These are phyloP conservation scores for Leptomonas pyrrhocoris DNA, from an alignment of 208 protist genomes.

Conservation along the genomic window DNA sequence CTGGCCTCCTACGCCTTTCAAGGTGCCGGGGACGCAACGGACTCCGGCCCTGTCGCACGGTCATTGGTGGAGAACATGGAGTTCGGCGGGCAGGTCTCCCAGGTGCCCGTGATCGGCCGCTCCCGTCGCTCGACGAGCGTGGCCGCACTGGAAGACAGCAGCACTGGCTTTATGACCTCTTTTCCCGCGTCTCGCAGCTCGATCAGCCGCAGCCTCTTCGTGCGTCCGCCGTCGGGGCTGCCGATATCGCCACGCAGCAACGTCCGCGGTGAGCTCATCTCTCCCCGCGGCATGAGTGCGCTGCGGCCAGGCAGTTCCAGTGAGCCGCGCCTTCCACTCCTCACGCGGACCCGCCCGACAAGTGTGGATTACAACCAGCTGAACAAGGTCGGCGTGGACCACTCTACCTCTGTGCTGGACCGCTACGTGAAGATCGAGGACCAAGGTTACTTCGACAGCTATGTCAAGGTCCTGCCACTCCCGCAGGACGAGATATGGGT, in stretches of 20 bases:
- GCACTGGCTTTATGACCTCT: constrained; percentile 23
- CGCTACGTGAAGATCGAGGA: constrained; percentile 89
- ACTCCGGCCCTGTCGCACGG: constrained; percentile 7
- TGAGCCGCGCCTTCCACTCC: constrained; percentile 34
- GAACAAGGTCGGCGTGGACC: constrained; percentile 63
- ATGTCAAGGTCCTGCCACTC: constrained; percentile 71
- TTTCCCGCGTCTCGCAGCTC: constrained; percentile 27
- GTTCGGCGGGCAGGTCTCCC: constrained; percentile 7
- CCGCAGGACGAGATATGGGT: constrained; percentile 73
- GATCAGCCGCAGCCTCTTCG: constrained; percentile 52
- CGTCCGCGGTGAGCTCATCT: constrained; percentile 27
- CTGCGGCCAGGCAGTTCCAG: constrained; percentile 35
- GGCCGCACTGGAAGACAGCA: constrained; percentile 31
- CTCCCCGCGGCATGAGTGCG: constrained; percentile 20
- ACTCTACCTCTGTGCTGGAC: constrained; percentile 76
- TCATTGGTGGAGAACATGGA: constrained; percentile 15
- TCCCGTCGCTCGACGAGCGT: constrained; percentile 25
- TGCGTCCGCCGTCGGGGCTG: constrained; percentile 41
- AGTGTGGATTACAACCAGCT: constrained; percentile 82
- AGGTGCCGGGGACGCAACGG: not conserved
- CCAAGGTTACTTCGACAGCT: constrained; percentile 84
- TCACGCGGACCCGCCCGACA: constrained; percentile 37
- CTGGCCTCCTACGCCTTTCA: constrained; percentile 16
- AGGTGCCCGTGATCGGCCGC: constrained; percentile 6
- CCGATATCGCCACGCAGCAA: constrained; percentile 36